Evolutionary conservation across 805 yeast species (phyloP), one percentile per base, ranked within the genome.

Genomic region (Pichia deserticola): DNA sequence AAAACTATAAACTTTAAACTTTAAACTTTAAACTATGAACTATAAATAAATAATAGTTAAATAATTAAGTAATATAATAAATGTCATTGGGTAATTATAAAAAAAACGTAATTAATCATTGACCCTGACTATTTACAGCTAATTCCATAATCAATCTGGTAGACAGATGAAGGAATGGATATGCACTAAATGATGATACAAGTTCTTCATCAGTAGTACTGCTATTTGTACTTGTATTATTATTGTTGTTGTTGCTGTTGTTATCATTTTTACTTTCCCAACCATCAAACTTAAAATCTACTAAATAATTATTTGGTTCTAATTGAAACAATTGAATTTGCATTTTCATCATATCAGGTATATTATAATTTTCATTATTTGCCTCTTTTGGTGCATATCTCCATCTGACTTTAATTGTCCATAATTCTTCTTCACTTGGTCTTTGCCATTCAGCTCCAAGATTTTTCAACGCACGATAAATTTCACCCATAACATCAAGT

Each of bases 381-480:
- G 36, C 12, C 27, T 38, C 46, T 37, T 57, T 62, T 61, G 73
- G 61, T 25, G 77, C 75, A 61, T 89, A 89, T 67, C 78, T 84
- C 98, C 98, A 93, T 59, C 97, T 81, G 15, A 92, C 97, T 57
- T 88, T 78, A 51, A 92, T 92, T 0, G 97, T 92, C 98, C 98
- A 92, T 46, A 89, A 72, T 60, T 90, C 97, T 60, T 90, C 97
- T 58, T 90, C 96, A 0, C 90, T 79, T 7, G 98, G 97, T 58
- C 84, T 83, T 9, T 93, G 87, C 98, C 98, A 93, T 66, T 93
- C 97, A 0, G 98, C 98, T 1, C 97, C 97, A 48, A 93, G 71
- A 60, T 87, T 89, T 68, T 87, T 87, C 63, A 93, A 74, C 1
- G 98, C 98, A 43, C 97, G 76, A 69, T 93, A 93, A 41, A 93